Base-by-base conservation (phyloP, 495 filamentous ascomycete genomes). In the Tuber umbilicatum region DNA sequence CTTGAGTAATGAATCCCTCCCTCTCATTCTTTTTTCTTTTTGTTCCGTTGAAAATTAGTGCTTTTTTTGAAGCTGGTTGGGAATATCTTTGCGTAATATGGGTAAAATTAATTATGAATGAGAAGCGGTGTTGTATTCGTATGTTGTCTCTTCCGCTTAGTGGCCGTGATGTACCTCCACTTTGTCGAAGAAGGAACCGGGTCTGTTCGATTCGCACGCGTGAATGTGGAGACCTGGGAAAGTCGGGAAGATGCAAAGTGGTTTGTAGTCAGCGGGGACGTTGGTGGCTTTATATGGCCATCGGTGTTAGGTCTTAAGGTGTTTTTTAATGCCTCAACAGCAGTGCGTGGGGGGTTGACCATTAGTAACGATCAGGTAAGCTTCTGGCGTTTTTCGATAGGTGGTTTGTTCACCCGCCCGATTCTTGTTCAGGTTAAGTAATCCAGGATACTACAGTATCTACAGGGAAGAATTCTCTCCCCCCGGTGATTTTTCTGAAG, bases 1-100 rank as follows among this genome's bases (percentile, higher is more conserved):
- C 37, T 72, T 78, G 71, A 47, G 71, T 47, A 70, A 43, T 41
- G 73, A 41, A 9, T 23, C 55, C 60, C n/a, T 70, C 75, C 74
- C 38, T 68, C 75, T 74, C 31, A 39, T 55, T 71, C 67, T 40
- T 67, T 73, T 74, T 31, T 14, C 55, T 64, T 64, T 64, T 27
- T 35, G 14, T 31, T 64, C 35, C 27, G 55, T 64, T 35, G 27
- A 64, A 64, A 64, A 64, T 64, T 64, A 35, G 55, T n/a, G 55
- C 14, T 64, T 27, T 64, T 27, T 64, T 35, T 64, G 55, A 64
- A 64, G 27, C 27, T 19, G 27, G 55, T 35, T 64, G 55, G 55
- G 27, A 64, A 35, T 31, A 64, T 35, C 27, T 64, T 17, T 64
- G 55, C 27, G 27, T 64, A 64, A 64, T 64, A 64, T 17, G 55